phyloP scores from a whole-genome alignment of 164 flowering plant genomes.

The Vitis amurensis region DNA sequence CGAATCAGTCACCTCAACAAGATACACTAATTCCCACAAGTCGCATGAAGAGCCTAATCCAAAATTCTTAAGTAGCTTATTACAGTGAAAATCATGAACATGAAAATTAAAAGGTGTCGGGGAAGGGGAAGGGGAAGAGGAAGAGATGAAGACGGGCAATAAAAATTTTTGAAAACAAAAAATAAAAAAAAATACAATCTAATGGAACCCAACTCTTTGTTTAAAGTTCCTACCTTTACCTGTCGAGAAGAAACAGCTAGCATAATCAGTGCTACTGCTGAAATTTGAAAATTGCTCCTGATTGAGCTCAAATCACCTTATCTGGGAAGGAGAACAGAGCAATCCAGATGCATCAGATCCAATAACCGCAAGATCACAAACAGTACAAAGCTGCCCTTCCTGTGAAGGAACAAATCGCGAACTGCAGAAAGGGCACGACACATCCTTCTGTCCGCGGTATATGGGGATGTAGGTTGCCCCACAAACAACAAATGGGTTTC shows the following conservation, averaged over 20 bases:
- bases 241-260: too few relatives aligned
- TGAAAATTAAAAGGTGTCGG: too few relatives aligned
- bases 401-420: constrained; percentile 64
- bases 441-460: constrained; percentile 77
- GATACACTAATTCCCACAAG: too few relatives aligned
- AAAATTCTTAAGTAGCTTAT: constrained; percentile 16
- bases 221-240: too few relatives aligned
- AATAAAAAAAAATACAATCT: too few relatives aligned
- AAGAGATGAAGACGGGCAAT: too few relatives aligned
- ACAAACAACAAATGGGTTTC: constrained; percentile 81
- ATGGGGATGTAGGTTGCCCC: constrained; percentile 80
- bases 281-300: constrained; percentile 6
- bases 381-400: constrained; percentile 66
- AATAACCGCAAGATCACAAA: constrained; percentile 72
- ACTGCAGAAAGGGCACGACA: constrained; percentile 70
- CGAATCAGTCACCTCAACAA: too few relatives aligned
- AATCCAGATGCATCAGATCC: constrained; percentile 84
- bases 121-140: too few relatives aligned
- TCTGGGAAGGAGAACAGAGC: constrained; percentile 74
- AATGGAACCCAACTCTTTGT: too few relatives aligned
- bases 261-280: too few relatives aligned
- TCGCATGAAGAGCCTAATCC: too few relatives aligned
- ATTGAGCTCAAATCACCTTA: constrained; percentile 40
- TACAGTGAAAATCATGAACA: constrained; percentile 50
- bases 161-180: too few relatives aligned